Evolutionary conservation across 352 stramenopile genomes (phyloP), one percentile per base, ranked within the genome.

Genomic region (Stramenopiles sp.): DNA sequence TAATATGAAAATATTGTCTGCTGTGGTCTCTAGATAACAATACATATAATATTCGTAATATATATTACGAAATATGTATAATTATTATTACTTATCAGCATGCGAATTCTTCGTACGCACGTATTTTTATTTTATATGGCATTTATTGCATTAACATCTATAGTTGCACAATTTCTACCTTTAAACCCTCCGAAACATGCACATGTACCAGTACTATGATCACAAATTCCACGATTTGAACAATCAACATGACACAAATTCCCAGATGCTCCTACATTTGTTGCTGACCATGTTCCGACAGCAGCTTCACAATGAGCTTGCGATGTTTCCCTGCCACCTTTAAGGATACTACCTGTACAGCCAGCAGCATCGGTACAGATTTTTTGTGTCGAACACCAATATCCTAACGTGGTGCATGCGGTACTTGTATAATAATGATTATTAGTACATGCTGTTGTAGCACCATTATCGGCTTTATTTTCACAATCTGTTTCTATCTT

Each of bases 161-260:
- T 83, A 4, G 63, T 81, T 31, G 63, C 78, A 80, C 85, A 89
- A 63, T 81, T 85, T 30, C 82, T 63, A 63, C 92, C 92, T 81
- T 96, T 90, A 80, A 90, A 96, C 0, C 91, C 92, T 63, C 80
- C 78, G 79, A 95, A 97, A 81, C 92, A 97, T 53, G 81, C 85
- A 83, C 92, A 97, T n/a, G 83, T 63, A 0, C 91, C 91, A 0
- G 78, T 87, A 31, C 80, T 83, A 83, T 94, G 94, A 85, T 96
- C 86, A 83, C 92, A 97, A 7, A 91, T 83, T 1, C 93, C 92
- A 6, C 91, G 89, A 80, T 95, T 96, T 7, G 88, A 93, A 82
- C 92, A 97, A 78, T 97, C 91, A 83, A 91, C 89, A 83, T 97
- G 96, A 82, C 92, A 94, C 81, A 96, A 91, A 6, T 88, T 92